These are phyloP conservation scores for Begonia masoniana DNA, from an alignment of 306 rosid genomes.

Conservation along the genomic window DNA sequence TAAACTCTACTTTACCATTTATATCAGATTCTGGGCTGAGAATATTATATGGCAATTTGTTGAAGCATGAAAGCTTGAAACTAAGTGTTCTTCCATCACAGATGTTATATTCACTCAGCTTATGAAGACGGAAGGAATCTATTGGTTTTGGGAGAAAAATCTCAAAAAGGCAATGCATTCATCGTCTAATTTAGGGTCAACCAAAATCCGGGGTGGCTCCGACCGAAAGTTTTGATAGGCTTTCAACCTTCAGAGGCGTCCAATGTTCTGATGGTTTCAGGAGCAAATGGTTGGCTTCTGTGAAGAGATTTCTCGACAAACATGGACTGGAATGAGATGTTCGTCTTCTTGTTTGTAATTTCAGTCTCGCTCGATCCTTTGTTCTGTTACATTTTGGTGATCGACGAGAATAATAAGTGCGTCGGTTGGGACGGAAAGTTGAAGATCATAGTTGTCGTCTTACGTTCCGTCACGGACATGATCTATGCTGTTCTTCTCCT, in stretches of 20 bases:
- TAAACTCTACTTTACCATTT: no score
- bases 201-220: no score
- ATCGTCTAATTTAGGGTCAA: no score
- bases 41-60: no score
- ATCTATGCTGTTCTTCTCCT: constrained; percentile 1
- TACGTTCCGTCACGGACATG: constrained; percentile 8
- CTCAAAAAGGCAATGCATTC: no score
- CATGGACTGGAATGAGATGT: not conserved
- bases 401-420: not conserved
- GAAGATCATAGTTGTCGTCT: constrained; percentile 1
- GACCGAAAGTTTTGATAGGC: not conserved
- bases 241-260: not conserved
- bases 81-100: no score
- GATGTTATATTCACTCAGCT: no score
- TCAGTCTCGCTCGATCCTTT: constrained; percentile 7
- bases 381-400: constrained; percentile 6
- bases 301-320: not conserved
- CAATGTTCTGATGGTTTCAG: not conserved
- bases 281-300: not conserved
- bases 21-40: no score
- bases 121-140: no score
- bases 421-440: constrained; percentile 6
- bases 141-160: no score
- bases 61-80: no score
- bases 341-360: not conserved